phyloP scores from a whole-genome alignment of 169 alveolate genomes.

The Cryptosporidium viatorum region DNA sequence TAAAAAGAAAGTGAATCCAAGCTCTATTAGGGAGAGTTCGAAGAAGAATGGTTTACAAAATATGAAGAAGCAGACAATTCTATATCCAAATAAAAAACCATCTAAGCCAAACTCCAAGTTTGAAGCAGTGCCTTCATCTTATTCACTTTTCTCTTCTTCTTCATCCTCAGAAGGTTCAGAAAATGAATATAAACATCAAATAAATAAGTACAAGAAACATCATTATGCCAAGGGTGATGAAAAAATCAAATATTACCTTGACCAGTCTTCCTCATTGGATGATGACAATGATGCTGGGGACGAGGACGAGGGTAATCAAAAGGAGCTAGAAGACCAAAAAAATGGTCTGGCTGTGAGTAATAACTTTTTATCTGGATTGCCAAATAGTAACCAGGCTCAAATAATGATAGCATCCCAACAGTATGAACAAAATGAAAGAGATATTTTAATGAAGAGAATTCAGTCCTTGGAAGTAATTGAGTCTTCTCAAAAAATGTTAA shows the following conservation, averaged over 20 bases:
- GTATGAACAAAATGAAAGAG: constrained; percentile 39
- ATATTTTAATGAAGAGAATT: constrained; percentile 30
- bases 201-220: background rate
- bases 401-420: background rate
- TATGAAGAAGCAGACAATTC: background rate
- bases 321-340: background rate
- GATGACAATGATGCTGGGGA: constrained; percentile 7
- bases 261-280: background rate
- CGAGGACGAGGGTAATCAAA: background rate
- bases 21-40: background rate
- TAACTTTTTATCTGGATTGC: constrained; percentile 33
- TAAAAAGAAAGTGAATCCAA: background rate
- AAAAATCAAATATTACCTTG: constrained; percentile 17
- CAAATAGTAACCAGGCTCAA: background rate
- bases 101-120: background rate
- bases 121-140: background rate
- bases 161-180: constrained; percentile 18
- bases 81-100: background rate
- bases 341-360: constrained; percentile 39
- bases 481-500: constrained; percentile 69
- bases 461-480: constrained; percentile 71
- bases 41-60: background rate
- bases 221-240: constrained; percentile 29
- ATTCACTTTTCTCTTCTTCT: background rate
- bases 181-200: background rate